Percentiles rank a stretch among this genome's conserved stretches.
Evolutionary conservation across 805 yeast genomes (phyloP).

Genomic region (Candida andamanensis): DNA sequence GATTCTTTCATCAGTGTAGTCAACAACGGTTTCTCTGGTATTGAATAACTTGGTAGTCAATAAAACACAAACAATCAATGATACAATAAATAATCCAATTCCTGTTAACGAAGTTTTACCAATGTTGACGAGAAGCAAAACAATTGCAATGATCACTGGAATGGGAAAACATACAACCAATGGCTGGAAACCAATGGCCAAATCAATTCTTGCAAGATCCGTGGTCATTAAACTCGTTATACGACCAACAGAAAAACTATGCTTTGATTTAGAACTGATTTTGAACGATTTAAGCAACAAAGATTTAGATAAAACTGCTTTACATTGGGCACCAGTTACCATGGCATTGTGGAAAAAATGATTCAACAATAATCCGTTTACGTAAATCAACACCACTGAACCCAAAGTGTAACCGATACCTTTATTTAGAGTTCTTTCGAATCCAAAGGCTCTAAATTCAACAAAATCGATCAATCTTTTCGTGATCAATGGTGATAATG

Average conservation of each 20-base stretch:
- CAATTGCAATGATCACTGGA: conserved; percentile 36
- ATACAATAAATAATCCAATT: conserved; percentile 34
- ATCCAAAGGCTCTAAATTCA: conserved; percentile 38
- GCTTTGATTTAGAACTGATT: conserved; percentile 28
- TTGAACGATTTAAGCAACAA: conserved; percentile 36
- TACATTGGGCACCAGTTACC: conserved; percentile 39
- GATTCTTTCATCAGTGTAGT: conserved; percentile 38
- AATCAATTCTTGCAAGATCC: conserved; percentile 40
- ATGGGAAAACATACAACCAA: conserved; percentile 38
- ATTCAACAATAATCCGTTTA: conserved; percentile 36
- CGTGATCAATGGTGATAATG: conserved; percentile 63
- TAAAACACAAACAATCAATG: conserved; percentile 29
- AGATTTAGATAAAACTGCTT: conserved; percentile 36
- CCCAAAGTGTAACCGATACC: conserved; percentile 82
- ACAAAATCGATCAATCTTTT: conserved; percentile 62
- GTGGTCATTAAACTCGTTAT: conserved; percentile 39
- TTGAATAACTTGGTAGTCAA: conserved; percentile 30
- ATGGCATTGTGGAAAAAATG: conserved; percentile 40
- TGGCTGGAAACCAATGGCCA: conserved; percentile 41
- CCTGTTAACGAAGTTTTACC: conserved; percentile 40
- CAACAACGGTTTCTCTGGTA: conserved; percentile 31
- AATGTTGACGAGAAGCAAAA: conserved; percentile 27
- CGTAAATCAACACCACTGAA: conserved; percentile 49
- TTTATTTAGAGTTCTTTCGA: conserved; percentile 38
- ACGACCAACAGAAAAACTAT: conserved; percentile 33